These are phyloP conservation scores for Gelatoporia subvermispora DNA, from an alignment of 768 basidiomycete genomes.

Conservation along the genomic window DNA sequence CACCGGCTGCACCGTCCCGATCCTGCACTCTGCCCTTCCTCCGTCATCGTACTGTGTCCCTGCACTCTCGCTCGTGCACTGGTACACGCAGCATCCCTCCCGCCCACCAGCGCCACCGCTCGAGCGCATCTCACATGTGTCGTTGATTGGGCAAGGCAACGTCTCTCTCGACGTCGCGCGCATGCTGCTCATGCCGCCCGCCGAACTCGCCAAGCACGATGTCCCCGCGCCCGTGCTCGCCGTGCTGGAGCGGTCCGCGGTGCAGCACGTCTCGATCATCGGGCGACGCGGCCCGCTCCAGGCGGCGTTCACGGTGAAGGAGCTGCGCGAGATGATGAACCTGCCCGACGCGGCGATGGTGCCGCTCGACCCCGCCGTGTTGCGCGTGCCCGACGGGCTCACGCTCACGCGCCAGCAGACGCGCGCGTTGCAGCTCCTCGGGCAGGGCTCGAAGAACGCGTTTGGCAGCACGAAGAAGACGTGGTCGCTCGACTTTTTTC, in stretches of 20 bases:
- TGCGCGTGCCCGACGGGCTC: slow-evolving; percentile 29
- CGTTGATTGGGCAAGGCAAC: slow-evolving; percentile 91
- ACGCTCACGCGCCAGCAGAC: slow-evolving; percentile 58
- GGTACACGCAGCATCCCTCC: slow-evolving; percentile 93
- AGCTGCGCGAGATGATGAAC: slow-evolving; percentile 76
- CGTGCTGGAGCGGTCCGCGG: slow-evolving; percentile 52
- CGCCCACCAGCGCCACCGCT: slow-evolving; percentile 56
- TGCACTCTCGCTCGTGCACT: slow-evolving; percentile 84
- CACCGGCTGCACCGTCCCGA: slow-evolving; percentile 73
- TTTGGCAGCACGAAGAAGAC: slow-evolving; percentile 53
- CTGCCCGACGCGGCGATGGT: slow-evolving; percentile 62
- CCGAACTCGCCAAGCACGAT: slow-evolving; percentile 64
- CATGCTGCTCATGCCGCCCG: slow-evolving; percentile 73
- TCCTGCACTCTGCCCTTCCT: slow-evolving; percentile 49
- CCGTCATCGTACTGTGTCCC: slow-evolving; percentile 51
- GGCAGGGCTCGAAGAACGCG: slow-evolving; percentile 52
- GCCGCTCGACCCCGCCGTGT: slow-evolving; percentile 47
- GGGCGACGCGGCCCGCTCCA: slow-evolving; percentile 85
- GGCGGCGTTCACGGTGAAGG: slow-evolving; percentile 89
- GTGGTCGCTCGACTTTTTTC: slow-evolving; percentile 82
- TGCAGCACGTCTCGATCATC: slow-evolving; percentile 78
- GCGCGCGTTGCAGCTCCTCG: slow-evolving; percentile 60
- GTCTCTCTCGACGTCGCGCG: slow-evolving; percentile 91
- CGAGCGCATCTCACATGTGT: slow-evolving; percentile 62
- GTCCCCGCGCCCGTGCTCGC: slow-evolving; percentile 72